These are phyloP conservation scores for Aspergillus floridensis DNA, from an alignment of 2,329 filamentous ascomycete species.

Conservation along the genomic window DNA sequence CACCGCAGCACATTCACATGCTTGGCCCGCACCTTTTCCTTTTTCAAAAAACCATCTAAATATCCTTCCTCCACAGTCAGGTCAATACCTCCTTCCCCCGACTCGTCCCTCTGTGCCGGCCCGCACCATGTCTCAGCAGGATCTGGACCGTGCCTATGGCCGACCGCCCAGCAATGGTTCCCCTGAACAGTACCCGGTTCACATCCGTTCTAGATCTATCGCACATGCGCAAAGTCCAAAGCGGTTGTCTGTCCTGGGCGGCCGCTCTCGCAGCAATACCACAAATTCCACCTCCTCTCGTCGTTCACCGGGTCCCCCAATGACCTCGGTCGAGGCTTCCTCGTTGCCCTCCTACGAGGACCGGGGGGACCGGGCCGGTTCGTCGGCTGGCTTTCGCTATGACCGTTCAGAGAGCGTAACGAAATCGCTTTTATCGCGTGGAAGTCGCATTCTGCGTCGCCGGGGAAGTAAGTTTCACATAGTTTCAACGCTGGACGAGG, in stretches of 20 bases:
- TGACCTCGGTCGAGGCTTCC: slow-evolving; percentile 36
- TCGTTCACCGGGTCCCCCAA: slow-evolving; percentile 47
- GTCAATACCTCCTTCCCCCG: neutral
- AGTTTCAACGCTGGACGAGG: slow-evolving; percentile 40
- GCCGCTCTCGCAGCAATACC: slow-evolving; percentile 44
- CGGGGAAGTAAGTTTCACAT: slow-evolving; percentile 49
- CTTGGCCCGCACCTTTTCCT: neutral
- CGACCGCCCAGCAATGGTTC: slow-evolving; percentile 32
- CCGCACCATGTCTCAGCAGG: slow-evolving; percentile 17
- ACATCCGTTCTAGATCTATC: slow-evolving; percentile 37
- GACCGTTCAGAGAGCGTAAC: slow-evolving; percentile 39
- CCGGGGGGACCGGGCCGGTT: slow-evolving; percentile 32
- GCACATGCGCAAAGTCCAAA: slow-evolving; percentile 38
- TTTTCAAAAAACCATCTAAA: neutral
- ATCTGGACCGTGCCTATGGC: slow-evolving; percentile 31
- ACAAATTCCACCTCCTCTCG: slow-evolving; percentile 51
- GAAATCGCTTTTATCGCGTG: slow-evolving; percentile 43
- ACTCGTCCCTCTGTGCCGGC: slow-evolving; percentile 12
- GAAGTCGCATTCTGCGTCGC: slow-evolving; percentile 48
- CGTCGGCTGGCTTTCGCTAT: slow-evolving; percentile 25
- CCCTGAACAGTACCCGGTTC: slow-evolving; percentile 31
- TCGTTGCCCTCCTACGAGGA: slow-evolving; percentile 34
- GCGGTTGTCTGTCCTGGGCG: slow-evolving; percentile 40
- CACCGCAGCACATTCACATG: slow-evolving; percentile 6
- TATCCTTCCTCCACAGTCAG: neutral